Base-by-base conservation (phyloP, 2,329 filamentous ascomycete genomes). In the Exophiala mesophila region DNA sequence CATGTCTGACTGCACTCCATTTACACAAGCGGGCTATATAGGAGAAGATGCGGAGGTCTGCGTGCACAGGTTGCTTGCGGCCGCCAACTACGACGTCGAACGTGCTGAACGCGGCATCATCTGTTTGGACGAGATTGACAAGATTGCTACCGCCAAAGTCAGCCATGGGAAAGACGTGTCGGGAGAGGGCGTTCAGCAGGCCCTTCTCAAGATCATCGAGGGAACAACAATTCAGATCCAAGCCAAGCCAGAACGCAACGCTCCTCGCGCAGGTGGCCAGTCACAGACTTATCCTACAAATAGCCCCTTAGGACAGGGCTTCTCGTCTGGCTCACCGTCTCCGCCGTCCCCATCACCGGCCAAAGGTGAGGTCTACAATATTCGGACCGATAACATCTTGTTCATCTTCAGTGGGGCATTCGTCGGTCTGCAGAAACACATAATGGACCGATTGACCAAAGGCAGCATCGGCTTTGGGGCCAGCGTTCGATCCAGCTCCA, bases 391-490 rank as follows among this genome's bases (percentile, higher is more conserved):
- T 52, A 96, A 97, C 56, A 97, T 98, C 46, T 76, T 98, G 19
- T 98, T 98, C 66, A 88, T 98, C 30, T 95, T 92, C 62, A 94
- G 89, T 9, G 92, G 92, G 13, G 92, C 92, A 13, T 98, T 98
- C 60, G 85, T 94, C 24, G 90, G 89, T 2, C 72, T 97, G 1
- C 87, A 96, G 58, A 95, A 94, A 61, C 77, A 84, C 23, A 78
- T 98, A 36, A 72, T 94, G 46, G 84, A 88, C 45, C 82, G 92
- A n/a, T 83, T 97, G 32, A 83, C 88, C 9, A 88, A 85, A 58
- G 80, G 81, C 8, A 85, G 86, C 3, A 90, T 98, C 54, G 92
- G 92, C 1, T 98, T 98, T 57, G 89, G 89, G 4, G 88, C 89
- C 3, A 81, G 84, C 16, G 77, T 97, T 13, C 80, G 85, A 18